phyloP scores from a whole-genome alignment of 1,284 basidiomycete species.

The Termitomyces sp. region DNA sequence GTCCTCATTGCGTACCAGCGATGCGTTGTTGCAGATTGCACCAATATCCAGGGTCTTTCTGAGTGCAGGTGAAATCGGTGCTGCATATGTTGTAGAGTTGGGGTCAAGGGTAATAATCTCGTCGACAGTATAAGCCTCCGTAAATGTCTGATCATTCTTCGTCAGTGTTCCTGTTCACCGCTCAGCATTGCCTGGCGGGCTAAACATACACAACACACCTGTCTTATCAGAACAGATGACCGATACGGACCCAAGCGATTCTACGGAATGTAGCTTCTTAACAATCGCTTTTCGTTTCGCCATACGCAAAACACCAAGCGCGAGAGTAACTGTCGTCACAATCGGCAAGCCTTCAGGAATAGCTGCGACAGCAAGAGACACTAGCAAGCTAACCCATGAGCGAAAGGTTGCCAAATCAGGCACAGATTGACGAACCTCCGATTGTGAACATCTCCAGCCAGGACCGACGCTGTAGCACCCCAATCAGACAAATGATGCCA shows the following conservation, averaged over 20 bases:
- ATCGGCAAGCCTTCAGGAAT: slow-evolving; percentile 97
- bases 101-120: slow-evolving; percentile 71
- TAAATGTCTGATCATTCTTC: slow-evolving; percentile 94
- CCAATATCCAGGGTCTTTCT: slow-evolving; percentile 63
- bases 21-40: slow-evolving; percentile 72
- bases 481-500: slow-evolving; percentile 89
- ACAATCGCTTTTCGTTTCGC: slow-evolving; percentile 93
- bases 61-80: slow-evolving; percentile 47
- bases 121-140: slow-evolving; percentile 83
- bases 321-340: slow-evolving; percentile 95
- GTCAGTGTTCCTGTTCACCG: slow-evolving; percentile 77
- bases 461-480: slow-evolving; percentile 79
- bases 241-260: slow-evolving; percentile 89
- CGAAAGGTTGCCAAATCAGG: background rate
- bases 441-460: slow-evolving; percentile 99
- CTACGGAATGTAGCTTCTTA: slow-evolving; percentile 94
- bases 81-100: slow-evolving; percentile 26
- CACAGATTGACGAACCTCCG: slow-evolving; percentile 58
- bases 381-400: slow-evolving; percentile 33
- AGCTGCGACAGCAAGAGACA: slow-evolving; percentile 94
- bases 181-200: background rate
- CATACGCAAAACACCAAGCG: slow-evolving; percentile 92
- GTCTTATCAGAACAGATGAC: slow-evolving; percentile 99
- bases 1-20: slow-evolving; percentile 58
- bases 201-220: slow-evolving; percentile 35